Evolutionary conservation across 2,329 filamentous ascomycete species (phyloP).

Genomic region (Fonsecaea nubica): DNA sequence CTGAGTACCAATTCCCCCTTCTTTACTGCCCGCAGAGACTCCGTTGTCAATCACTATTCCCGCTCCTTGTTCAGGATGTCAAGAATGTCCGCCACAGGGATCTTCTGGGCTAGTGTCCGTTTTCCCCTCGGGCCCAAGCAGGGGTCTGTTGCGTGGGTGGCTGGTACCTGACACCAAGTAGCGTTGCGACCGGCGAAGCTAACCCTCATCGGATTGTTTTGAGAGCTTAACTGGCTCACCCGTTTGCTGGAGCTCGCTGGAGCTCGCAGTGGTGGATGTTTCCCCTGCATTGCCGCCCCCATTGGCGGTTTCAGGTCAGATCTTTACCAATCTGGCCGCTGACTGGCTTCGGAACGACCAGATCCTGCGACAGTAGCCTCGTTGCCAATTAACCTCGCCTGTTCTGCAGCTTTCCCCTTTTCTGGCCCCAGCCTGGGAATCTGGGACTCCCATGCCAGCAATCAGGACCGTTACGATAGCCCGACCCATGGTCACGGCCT

Average conservation of each 20-base stretch:
- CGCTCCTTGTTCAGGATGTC: neutral
- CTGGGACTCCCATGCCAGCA: conserved; percentile 11
- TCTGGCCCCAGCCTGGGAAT: neutral
- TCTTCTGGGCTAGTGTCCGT: neutral
- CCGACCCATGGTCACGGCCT: neutral
- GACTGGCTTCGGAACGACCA: conserved; percentile 17
- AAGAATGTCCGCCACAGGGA: neutral
- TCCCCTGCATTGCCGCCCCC: conserved; percentile 21
- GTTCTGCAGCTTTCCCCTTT: conserved; percentile 18
- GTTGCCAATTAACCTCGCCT: conserved; percentile 15
- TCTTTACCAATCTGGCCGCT: conserved; percentile 20
- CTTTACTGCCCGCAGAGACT: too few relatives aligned
- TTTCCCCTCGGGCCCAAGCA: conserved; percentile 8
- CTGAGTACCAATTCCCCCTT: too few relatives aligned
- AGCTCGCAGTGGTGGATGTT: conserved; percentile 2
- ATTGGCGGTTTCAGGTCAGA: conserved; percentile 11
- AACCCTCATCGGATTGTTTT: conserved; percentile 8
- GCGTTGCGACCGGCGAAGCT: conserved; percentile 1
- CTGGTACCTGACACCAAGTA: conserved; percentile 10
- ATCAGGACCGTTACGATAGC: conserved; percentile 7
- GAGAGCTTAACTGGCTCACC: conserved; percentile 7
- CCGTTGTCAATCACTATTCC: neutral
- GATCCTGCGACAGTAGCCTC: conserved; percentile 29
- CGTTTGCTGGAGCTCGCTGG: conserved; percentile 6
- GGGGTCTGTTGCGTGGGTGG: neutral